Evolutionary conservation across 108 stramenopile genomes (phyloP), one percentile per base, ranked within the genome.

Genomic region (Skeletonema grethae): DNA sequence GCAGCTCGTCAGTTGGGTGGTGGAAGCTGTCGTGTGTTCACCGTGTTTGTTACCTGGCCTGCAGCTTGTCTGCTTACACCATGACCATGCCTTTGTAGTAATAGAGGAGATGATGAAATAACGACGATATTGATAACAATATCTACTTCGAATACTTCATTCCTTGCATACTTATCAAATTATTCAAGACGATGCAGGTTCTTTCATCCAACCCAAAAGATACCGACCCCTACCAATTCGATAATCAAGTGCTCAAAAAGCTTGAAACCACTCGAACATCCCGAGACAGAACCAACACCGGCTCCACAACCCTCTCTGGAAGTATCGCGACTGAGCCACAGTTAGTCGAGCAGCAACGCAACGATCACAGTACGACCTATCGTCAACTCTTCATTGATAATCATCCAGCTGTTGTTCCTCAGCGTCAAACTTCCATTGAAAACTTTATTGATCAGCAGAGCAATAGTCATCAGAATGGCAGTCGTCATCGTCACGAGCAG

Each of bases 261-360:
- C 57, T 69, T 2, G 57, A 69, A 38, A 69, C 68, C 15, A 50
- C 57, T 1, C 15, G 55, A 67, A 56, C 63, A 45, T 15, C 39
- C 4, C 1, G 18, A 5, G 50, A 5, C 9, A 57, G 41, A 43
- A n/a, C 41, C 15, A 43, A 43, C 15, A 43, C 41, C 2, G 41
- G n/a, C 41, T 43, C 41, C 0, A 43, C 41, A 15, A 15, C 41
- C 41, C 4, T 43, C 2, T 39, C 38, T 3, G 12, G 38, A n/a
- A 43, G 41, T 43, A 5, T 43, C 41, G 15, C 15, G 0, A 43
- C 13, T n/a, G 41, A 43, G 1, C 41, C 41, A 15, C 12, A 2
- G 2, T 3, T 20, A 38, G n/a, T 35, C 34, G 67, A 69, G 25
- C 20, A 57, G 2, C n/a, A n/a, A n/a, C 6, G 20, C 39, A n/a